Conservation (phyloP, 2,329 filamentous ascomycete genomes). For the Phaeomoniella chlamydospora region DNA sequence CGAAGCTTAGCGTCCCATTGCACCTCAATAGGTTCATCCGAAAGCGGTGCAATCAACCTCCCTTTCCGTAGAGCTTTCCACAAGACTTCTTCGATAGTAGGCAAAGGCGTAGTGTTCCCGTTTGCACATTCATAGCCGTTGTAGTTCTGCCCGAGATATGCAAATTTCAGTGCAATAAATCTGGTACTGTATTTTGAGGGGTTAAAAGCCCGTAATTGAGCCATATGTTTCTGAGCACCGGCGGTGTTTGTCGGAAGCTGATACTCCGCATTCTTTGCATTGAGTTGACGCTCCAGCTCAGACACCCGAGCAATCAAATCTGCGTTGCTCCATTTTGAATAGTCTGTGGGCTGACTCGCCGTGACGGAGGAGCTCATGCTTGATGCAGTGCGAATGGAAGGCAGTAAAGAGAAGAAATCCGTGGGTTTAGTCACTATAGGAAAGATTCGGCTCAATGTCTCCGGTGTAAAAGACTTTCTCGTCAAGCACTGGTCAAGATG, state of each 20-base stretch:
- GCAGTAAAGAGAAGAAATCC: no score
- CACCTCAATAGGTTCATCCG: slow-evolving; percentile 22
- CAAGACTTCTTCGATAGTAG: slow-evolving; percentile 83
- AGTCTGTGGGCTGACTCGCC: slow-evolving; percentile 25
- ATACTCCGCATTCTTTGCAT: neutral
- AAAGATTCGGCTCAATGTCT: no score
- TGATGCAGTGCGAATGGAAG: no score
- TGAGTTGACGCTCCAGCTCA: slow-evolving; percentile 46
- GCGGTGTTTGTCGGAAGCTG: neutral
- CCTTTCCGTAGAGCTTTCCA: slow-evolving; percentile 82
- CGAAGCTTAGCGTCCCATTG: slow-evolving; percentile 21
- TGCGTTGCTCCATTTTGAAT: slow-evolving; percentile 53
- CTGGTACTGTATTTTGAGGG: slow-evolving; percentile 69
- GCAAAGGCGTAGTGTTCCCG: slow-evolving; percentile 50
- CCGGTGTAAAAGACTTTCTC: no score
- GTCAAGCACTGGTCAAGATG: no score
- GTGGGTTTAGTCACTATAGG: no score
- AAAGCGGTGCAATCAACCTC: slow-evolving; percentile 62
- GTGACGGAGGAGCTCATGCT: no score
- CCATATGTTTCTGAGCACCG: slow-evolving; percentile 1
- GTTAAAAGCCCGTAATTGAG: slow-evolving; percentile 39
- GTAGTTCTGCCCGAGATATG: slow-evolving; percentile 82
- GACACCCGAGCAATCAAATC: slow-evolving; percentile 55
- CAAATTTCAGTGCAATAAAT: slow-evolving; percentile 80
- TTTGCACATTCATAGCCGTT: slow-evolving; percentile 84